Conservation (phyloP, 352 stramenopile genomes). For the Pythium brachiatum region DNA sequence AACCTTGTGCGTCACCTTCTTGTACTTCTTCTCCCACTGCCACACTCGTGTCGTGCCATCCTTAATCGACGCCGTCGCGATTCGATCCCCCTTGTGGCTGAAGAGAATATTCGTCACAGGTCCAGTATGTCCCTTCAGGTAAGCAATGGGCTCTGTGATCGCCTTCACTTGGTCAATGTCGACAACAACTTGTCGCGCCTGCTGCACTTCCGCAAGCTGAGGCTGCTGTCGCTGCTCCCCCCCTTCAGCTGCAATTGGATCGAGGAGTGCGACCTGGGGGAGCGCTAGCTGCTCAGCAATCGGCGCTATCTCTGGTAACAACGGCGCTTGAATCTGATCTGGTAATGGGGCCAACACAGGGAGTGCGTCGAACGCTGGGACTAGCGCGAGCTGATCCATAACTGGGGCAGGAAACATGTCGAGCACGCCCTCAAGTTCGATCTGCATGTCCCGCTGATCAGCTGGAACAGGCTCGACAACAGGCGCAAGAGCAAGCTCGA, state of each 20-base stretch:
- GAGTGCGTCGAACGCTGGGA: background rate
- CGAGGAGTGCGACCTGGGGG: background rate
- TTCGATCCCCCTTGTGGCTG: constrained; percentile 72
- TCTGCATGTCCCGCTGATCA: background rate
- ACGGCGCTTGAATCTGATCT: background rate
- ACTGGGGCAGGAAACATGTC: background rate
- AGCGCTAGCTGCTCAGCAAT: background rate
- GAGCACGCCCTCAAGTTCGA: background rate
- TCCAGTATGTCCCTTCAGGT: constrained; percentile 74
- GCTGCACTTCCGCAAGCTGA: constrained; percentile 19
- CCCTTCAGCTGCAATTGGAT: background rate
- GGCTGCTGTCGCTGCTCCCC: constrained; percentile 18
- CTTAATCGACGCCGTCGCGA: constrained; percentile 88
- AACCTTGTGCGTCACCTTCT: constrained; percentile 27
- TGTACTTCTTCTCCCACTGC: constrained; percentile 36
- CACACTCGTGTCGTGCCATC: constrained; percentile 64
- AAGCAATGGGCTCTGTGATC: constrained; percentile 30
- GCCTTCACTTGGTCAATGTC: constrained; percentile 20
- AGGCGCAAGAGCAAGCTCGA: background rate
- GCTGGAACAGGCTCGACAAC: background rate
- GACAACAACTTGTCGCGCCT: constrained; percentile 11
- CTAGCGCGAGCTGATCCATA: background rate
- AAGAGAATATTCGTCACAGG: constrained; percentile 90
- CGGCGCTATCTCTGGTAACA: background rate
- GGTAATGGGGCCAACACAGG: background rate